Evolutionary conservation across 78 protist genomes (phyloP), one percentile per base, ranked within the genome.

Genomic region (Capsaspora owczarzaki): DNA sequence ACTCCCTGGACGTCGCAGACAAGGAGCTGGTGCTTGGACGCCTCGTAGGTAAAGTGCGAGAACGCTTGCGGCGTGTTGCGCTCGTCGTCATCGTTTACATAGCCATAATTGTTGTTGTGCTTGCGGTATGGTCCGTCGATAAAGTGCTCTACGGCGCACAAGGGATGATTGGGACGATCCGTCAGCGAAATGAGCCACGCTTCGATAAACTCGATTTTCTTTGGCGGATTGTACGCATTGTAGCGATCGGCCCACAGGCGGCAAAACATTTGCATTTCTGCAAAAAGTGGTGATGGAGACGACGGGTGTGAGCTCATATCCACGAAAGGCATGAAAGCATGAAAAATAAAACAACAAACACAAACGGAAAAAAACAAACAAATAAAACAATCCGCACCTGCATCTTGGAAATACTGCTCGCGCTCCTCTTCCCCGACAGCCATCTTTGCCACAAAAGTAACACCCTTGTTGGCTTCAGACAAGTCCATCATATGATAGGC

Each of bases 1-100:
- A 90, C 95, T 23, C 96, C 96, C 71, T 93, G 96, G 43, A 93
- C 90, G 89, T 93, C 96, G 78, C 85, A 84, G 0, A 93, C 89
- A 16, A 93, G 75, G 70, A 91, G 40, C 77, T 47, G 49, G 35
- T 83, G 84, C n/a, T 74, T 75, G 35, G 93, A 89, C 12, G 74
- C 89, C 47, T 85, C 93, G 61, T 87, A 92, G 42, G 93, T 81
- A 51, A 90, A 93, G 79, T 93, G 96, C 29, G 92, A 81, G 69
- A 93, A 93, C 4, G 95, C 95, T n/a, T 93, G 96, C 40, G 94
- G 96, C 29, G 96, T 90, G 87, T 79, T 85, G 40, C 92, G 86
- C 42, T 19, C 3, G 41, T 40, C 40, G 16, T 51, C 68, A 1
- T 74, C 51, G 60, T 83, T 63, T 43, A 83, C 90, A 41, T 74